Conservation (phyloP, 805 yeast species). For the Saccharomycopsis sp. region DNA sequence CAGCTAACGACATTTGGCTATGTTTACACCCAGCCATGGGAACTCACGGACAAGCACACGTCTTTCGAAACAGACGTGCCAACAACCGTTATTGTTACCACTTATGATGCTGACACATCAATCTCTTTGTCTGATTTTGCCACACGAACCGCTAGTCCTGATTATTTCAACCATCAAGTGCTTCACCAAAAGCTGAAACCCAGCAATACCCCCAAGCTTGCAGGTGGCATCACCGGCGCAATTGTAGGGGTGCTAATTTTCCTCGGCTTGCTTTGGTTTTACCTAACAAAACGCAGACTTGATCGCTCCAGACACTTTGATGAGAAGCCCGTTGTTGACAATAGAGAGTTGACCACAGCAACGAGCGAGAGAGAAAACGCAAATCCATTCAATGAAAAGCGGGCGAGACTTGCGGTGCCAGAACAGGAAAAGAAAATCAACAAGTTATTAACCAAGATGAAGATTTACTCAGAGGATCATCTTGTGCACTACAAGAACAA, state of each 20-base stretch:
- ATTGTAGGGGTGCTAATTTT: constrained; percentile 8
- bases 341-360: no score
- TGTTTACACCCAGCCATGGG: constrained; percentile 21
- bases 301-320: no score
- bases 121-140: constrained; percentile 14
- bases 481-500: no score
- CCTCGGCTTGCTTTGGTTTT: constrained; percentile 3
- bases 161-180: constrained; percentile 8
- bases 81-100: constrained; percentile 19
- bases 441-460: no score
- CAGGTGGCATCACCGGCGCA: constrained; percentile 18
- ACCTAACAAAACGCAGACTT: no score
- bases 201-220: constrained; percentile 3
- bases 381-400: constrained; percentile 1
- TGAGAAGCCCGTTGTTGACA: background rate
- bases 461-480: no score
- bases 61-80: constrained; percentile 14
- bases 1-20: constrained; percentile 16
- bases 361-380: no score
- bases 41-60: constrained; percentile 9
- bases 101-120: constrained; percentile 10
- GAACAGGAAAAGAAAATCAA: no score
- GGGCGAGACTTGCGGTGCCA: no score
- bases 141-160: constrained; percentile 14
- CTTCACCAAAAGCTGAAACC: background rate